Conservation (phyloP, 345 rosid genomes). For the Psidium friedrichsthalianum region DNA sequence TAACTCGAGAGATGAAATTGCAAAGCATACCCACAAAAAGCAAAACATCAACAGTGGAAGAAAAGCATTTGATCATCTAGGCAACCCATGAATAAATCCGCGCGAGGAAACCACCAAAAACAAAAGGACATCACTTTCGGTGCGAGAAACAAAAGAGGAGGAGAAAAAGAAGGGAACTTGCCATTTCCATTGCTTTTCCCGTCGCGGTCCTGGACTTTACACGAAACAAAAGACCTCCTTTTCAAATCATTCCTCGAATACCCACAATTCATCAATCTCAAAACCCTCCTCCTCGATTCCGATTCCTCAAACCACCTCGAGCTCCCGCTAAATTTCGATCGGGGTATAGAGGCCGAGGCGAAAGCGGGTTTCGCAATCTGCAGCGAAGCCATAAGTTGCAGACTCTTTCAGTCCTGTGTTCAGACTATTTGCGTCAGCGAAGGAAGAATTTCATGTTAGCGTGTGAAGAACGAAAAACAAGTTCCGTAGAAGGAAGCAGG, state of each 20-base stretch:
- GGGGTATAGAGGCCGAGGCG: constrained; percentile 40
- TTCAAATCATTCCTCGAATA: neutral
- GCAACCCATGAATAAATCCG: neutral
- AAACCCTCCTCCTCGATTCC: constrained; percentile 17
- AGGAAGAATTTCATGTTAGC: neutral
- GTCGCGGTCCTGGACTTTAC: constrained; percentile 43
- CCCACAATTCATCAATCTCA: constrained; percentile 2
- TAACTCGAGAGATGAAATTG: neutral
- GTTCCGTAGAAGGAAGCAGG: neutral
- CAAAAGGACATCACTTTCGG: neutral
- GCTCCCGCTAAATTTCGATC: constrained; percentile 6
- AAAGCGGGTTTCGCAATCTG: constrained; percentile 28
- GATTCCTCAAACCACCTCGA: constrained; percentile 11
- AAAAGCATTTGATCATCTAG: neutral
- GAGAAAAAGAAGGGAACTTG: constrained; percentile 8
- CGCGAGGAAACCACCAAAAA: neutral
- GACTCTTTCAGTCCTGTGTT: neutral
- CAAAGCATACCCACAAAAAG: neutral
- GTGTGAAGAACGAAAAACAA: neutral
- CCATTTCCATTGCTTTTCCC: constrained; percentile 40
- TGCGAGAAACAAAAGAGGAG: neutral
- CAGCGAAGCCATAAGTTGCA: constrained; percentile 31
- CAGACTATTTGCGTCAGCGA: neutral
- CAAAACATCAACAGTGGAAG: neutral
- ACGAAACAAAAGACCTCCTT: constrained; percentile 20